Evolutionary conservation across 2,329 filamentous ascomycete species (phyloP), one percentile per base, ranked within the genome.

Genomic region (Nectriaceae sp.): DNA sequence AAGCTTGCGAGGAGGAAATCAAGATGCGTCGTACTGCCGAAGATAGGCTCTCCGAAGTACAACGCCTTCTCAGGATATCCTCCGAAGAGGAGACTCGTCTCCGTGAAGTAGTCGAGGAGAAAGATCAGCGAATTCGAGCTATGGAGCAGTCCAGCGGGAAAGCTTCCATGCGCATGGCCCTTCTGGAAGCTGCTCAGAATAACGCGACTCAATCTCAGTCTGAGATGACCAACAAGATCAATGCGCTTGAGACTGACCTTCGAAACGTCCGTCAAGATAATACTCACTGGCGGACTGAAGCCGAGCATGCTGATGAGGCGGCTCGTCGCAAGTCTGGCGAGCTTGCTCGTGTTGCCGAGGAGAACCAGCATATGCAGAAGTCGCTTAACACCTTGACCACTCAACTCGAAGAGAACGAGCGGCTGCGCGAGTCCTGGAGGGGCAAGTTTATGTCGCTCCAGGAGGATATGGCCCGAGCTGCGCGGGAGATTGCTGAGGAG

Each of bases 381-480:
- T 84, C 85, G 22, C 83, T 96, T 49, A 83, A 86, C 52, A 86
- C 84, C 19, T 77, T 96, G 46, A 84, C 85, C 53, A 81, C 81
- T 39, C 91, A 96, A 65, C 82, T 94, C 36, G 86, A 94, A 62
- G 92, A 96, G 71, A 93, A 90, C 62, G 85, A 92, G 63, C 84
- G 87, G 54, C 82, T 95, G 50, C 87, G 91, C 49, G 90, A 96
- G 65, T 84, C 80, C 52, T 92, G 95, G 82, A 87, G 90, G 57
- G 77, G 78, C 66, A 96, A 94, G 70, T 88, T 97, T 62, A 83
- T 93, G 59, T 84, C 84, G 50, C 76, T 99, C 33, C 92, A 97
- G 69, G 83, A 90, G 54, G 90, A 97, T 59, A 93, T 97, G 87
- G 82, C 85, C 24, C 77, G 77, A 47, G 89, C 90, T 41, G 86